Percentiles rank a stretch among this genome's conserved stretches.
phyloP scores from a whole-genome alignment of 2,329 filamentous ascomycete genomes.

The Leptographium wingfieldii region DNA sequence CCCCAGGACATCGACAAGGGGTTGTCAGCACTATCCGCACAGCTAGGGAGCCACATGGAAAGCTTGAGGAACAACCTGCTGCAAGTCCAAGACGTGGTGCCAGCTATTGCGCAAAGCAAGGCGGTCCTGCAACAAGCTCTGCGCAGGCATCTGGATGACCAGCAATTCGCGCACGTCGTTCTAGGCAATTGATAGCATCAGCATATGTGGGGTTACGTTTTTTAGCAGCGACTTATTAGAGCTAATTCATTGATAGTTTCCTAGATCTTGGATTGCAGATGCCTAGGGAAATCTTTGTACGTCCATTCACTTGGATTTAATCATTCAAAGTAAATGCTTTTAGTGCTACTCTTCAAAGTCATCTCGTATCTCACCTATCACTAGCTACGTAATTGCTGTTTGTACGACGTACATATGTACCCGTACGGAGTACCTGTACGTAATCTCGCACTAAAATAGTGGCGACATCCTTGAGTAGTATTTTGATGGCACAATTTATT shows the following conservation, averaged over 20 bases:
- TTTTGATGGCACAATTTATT: background rate
- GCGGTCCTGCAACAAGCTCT: constrained; percentile 38
- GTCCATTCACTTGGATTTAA: too few species aligned
- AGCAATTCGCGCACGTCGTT: constrained; percentile 35
- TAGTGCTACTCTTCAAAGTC: too few species aligned
- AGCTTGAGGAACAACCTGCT: constrained; percentile 41
- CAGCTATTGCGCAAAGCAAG: constrained; percentile 33
- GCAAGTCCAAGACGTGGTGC: constrained; percentile 39
- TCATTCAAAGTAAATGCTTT: too few species aligned
- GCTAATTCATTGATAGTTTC: background rate
- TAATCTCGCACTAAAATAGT: background rate
- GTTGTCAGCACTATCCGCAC: constrained; percentile 30
- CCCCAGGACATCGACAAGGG: constrained; percentile 23
- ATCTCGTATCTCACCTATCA: too few species aligned
- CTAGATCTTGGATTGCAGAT: background rate
- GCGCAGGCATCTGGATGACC: constrained; percentile 29
- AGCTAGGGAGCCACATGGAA: constrained; percentile 42
- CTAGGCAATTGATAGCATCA: constrained; percentile 21
- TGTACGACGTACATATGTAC: too few species aligned
- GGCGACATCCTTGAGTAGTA: background rate
- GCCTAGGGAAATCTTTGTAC: too few species aligned
- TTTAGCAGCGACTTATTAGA: background rate
- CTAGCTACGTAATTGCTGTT: too few species aligned
- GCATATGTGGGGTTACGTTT: background rate
- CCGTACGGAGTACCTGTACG: too few species aligned